Evolutionary conservation across 2,329 filamentous ascomycete species (phyloP), one percentile per base, ranked within the genome.

Genomic region (Camptophora hylomeconis): DNA sequence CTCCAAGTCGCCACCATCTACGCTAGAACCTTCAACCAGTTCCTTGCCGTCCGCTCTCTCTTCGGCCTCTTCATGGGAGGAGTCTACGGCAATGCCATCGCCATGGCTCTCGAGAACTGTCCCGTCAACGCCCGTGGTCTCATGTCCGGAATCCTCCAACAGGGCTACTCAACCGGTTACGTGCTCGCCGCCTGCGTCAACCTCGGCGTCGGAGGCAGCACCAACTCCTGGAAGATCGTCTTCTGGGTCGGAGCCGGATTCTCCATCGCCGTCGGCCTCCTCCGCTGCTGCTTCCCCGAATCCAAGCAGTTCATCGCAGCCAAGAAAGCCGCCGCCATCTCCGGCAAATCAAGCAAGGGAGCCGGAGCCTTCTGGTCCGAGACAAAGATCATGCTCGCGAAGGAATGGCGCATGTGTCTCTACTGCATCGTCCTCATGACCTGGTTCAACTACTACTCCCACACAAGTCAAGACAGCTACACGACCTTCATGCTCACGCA

Each of bases 11-110:
- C 73, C 14, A 89, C 82, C 11, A 83, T 83, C 42, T 89, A 83
- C 56, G 69, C 72, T 47, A 45, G 51, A 0, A 84, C 75, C 0
- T 89, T 82, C 49, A 51, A 66, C 31, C 69, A 81, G 44, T 86
- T 86, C 51, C 57, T 84, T n/a, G 78, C 71, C 6, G 77, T 83
- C 1, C 65, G 80, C 28, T 70, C 71, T 37, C 54, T 83, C 8
- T 84, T 83, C 44, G 80, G 80, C 12, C 58, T 84, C 8, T 80
- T 81, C 53, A 84, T 84, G 79, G 80, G 79, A 20, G 80, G 80
- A 42, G 73, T 84, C 8, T 83, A 82, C 51, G 80, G 79, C 19
- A 81, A 82, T 45, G 77, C 78, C 19, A 75, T 80, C 24, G 76
- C 77, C 26, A 84, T 81, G 71, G 77, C 78, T 1, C 60, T 84